phyloP scores from a whole-genome alignment of 2,329 filamentous ascomycete species.

The Monilinia aucupariae region DNA sequence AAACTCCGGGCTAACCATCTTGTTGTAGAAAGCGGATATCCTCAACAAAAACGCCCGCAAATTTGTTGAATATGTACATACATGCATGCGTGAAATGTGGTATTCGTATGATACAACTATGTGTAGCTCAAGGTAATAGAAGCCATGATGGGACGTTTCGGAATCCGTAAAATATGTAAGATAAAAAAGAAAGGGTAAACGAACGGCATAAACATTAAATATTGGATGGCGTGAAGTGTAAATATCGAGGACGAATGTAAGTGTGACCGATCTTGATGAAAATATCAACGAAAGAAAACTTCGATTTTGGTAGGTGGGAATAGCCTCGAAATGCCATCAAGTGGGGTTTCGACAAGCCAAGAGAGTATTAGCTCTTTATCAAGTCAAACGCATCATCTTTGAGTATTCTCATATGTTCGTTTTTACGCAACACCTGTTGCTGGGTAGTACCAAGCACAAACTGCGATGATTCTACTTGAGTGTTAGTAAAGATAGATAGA shows the following conservation, averaged over 20 bases:
- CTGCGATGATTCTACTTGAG: constrained; percentile 21
- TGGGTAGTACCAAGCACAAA: constrained; percentile 26
- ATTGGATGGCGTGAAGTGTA: not conserved
- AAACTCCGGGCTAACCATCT: not conserved
- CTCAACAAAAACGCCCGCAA: not conserved
- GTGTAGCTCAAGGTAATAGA: not conserved
- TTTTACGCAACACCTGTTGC: not conserved
- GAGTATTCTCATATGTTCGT: not conserved
- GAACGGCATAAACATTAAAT: constrained; percentile 7
- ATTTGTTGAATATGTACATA: constrained; percentile 6
- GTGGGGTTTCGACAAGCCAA: not conserved
- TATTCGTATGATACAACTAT: not conserved
- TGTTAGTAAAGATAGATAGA: not conserved
- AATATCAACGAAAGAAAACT: not conserved
- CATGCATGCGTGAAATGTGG: constrained; percentile 3
- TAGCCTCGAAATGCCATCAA: not conserved
- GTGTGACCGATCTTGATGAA: not conserved
- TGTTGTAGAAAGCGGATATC: not conserved
- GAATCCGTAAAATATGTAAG: not conserved
- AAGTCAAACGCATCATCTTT: not conserved
- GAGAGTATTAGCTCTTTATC: not conserved
- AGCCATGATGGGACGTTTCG: not conserved
- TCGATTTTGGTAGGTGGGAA: not conserved
- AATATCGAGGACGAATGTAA: not conserved
- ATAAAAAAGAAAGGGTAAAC: not conserved